These are phyloP conservation scores for Apiospora koreana DNA, from an alignment of 2,329 filamentous ascomycete species.

Conservation along the genomic window DNA sequence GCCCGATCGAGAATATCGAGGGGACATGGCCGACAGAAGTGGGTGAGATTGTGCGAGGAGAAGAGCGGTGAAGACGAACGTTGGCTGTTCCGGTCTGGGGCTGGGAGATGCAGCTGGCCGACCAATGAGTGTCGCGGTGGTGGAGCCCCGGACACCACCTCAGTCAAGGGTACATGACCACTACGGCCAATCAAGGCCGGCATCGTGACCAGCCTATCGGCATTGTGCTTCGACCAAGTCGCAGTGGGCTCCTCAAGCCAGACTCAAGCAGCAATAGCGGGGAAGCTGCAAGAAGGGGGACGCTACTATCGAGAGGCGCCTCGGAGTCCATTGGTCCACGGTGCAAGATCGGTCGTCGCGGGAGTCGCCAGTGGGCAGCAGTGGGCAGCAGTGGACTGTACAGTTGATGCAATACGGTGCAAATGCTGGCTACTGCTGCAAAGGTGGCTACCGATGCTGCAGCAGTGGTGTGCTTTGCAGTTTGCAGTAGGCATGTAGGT, in stretches of 20 bases:
- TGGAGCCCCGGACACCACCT: slow-evolving; percentile 4
- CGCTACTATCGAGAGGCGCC: neutral
- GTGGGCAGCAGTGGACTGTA: neutral
- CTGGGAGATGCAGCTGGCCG: slow-evolving; percentile 14
- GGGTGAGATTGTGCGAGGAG: slow-evolving; percentile 18
- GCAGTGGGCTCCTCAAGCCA: neutral
- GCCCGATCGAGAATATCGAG: slow-evolving; percentile 20
- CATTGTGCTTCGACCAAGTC: slow-evolving; percentile 9
- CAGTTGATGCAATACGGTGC: neutral
- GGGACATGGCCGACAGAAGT: slow-evolving; percentile 15
- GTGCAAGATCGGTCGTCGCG: neutral
- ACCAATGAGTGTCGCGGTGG: slow-evolving; percentile 9
- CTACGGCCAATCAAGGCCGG: slow-evolving; percentile 3
- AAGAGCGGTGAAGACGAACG: slow-evolving; percentile 19
- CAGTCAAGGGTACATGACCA: slow-evolving; percentile 1
- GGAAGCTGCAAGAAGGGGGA: neutral
- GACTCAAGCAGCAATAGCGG: neutral
- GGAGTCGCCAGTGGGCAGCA: neutral
- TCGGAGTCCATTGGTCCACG: neutral
- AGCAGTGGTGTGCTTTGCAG: slow-evolving; percentile 7
- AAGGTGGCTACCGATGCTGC: too few relatives aligned
- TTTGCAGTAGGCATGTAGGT: neutral
- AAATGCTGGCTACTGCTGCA: too few relatives aligned
- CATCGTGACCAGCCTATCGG: slow-evolving; percentile 7
- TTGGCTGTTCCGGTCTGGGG: slow-evolving; percentile 18